Percentiles rank a stretch among this genome's conserved stretches.
Evolutionary conservation across 2,329 filamentous ascomycete genomes (phyloP).

Genomic region (Ramichloridium luteum): DNA sequence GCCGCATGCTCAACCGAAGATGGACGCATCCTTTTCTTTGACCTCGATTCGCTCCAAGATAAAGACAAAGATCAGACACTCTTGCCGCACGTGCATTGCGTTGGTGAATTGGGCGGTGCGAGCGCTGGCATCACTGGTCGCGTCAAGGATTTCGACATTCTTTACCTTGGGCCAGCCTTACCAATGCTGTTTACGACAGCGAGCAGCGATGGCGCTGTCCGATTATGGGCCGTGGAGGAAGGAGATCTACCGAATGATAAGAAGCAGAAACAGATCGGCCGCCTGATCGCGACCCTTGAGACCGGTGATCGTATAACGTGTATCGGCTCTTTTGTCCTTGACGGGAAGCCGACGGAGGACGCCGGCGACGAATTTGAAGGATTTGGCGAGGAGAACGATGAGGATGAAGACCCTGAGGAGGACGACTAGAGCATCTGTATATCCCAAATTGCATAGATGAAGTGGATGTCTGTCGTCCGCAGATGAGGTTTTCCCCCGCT

Average conservation of each 20-base stretch:
- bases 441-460: no score
- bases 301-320: conserved; percentile 86
- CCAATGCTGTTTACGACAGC: conserved; percentile 54
- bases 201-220: conserved; percentile 75
- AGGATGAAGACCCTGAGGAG: background rate
- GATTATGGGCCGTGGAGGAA: conserved; percentile 50
- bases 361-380: conserved; percentile 8
- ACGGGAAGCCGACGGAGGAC: conserved; percentile 16
- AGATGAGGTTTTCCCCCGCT: no score
- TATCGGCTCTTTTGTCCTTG: conserved; percentile 72
- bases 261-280: conserved; percentile 43
- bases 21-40: conserved; percentile 73
- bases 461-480: no score
- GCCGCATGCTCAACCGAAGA: conserved; percentile 81
- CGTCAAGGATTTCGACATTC: conserved; percentile 76
- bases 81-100: conserved; percentile 25
- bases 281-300: conserved; percentile 63
- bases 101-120: conserved; percentile 65
- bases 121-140: conserved; percentile 52
- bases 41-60: conserved; percentile 35
- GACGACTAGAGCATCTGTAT: no score
- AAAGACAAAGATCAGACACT: conserved; percentile 20
- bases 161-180: conserved; percentile 33
- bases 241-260: conserved; percentile 5
- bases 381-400: conserved; percentile 5